Evolutionary conservation across 176 grass and related monocot genomes (phyloP).

Genomic region (Phragmites australis): DNA sequence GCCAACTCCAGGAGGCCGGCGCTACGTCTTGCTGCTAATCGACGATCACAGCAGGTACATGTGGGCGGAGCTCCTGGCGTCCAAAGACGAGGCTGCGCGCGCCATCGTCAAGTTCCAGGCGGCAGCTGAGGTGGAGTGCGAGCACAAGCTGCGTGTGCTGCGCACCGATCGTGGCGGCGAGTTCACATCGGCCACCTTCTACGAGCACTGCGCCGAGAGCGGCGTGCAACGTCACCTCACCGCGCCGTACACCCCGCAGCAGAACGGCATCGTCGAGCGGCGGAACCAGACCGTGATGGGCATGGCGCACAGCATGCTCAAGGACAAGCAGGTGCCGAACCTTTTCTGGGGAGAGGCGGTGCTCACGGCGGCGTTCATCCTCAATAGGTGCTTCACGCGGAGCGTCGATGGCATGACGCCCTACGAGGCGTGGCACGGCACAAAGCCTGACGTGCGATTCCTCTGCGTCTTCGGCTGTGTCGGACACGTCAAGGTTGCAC

Average conservation of each 20-base stretch:
- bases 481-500: too few relatives aligned
- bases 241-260: not conserved
- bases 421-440: too few relatives aligned
- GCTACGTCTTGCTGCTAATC: not conserved
- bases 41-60: not conserved
- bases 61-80: not conserved
- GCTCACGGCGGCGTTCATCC: not conserved
- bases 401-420: too few relatives aligned
- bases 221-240: not conserved
- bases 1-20: not conserved
- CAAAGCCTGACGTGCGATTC: too few relatives aligned
- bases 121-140: too few relatives aligned
- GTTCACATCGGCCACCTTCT: too few relatives aligned
- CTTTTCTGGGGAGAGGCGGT: not conserved
- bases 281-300: not conserved
- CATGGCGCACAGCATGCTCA: not conserved
- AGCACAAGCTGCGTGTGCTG: too few relatives aligned
- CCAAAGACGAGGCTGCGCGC: too few relatives aligned
- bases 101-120: too few relatives aligned
- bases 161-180: too few relatives aligned
- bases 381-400: too few relatives aligned
- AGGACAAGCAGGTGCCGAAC: not conserved
- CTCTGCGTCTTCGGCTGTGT: too few relatives aligned
- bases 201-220: not conserved
- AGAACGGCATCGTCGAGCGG: not conserved